Evolutionary conservation across 139 green algal species (phyloP).

Genomic region (Chlamydomonas sp.): DNA sequence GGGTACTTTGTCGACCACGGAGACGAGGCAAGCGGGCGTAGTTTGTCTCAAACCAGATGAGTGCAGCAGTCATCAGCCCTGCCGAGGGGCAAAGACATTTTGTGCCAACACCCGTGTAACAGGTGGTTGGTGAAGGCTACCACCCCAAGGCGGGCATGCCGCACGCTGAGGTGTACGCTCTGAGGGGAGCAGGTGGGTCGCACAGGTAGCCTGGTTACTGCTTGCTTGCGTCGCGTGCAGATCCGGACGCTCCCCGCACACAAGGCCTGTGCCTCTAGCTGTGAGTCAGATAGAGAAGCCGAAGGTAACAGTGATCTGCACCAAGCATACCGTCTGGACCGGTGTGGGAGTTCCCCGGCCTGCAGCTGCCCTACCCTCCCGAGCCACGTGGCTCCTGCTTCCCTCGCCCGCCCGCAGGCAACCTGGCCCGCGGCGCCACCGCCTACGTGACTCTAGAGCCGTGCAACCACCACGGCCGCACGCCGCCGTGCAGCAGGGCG

Average conservation of each 20-base stretch:
- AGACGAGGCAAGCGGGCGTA: too few relatives aligned
- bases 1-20: too few relatives aligned
- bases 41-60: too few relatives aligned
- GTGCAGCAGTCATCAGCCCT: too few relatives aligned
- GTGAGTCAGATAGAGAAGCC: too few relatives aligned
- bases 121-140: slow-evolving; percentile 95
- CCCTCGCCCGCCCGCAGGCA: slow-evolving; percentile 45
- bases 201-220: not conserved
- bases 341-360: too few relatives aligned
- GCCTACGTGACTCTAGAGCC: slow-evolving; percentile 99
- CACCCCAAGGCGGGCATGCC: slow-evolving; percentile 96
- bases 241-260: too few relatives aligned
- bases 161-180: slow-evolving; percentile 97
- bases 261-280: too few relatives aligned
- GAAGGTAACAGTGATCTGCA: too few relatives aligned
- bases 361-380: not conserved
- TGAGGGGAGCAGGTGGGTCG: slow-evolving; percentile 80
- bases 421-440: slow-evolving; percentile 81
- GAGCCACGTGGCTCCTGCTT: not conserved
- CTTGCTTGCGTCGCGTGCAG: too few relatives aligned
- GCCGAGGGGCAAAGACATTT: too few relatives aligned
- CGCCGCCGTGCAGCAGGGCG: slow-evolving; percentile 92
- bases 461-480: slow-evolving; percentile 96
- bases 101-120: not conserved
- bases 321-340: too few relatives aligned